Base-by-base conservation (phyloP, 345 rosid species). In the Heritiera littoralis region DNA sequence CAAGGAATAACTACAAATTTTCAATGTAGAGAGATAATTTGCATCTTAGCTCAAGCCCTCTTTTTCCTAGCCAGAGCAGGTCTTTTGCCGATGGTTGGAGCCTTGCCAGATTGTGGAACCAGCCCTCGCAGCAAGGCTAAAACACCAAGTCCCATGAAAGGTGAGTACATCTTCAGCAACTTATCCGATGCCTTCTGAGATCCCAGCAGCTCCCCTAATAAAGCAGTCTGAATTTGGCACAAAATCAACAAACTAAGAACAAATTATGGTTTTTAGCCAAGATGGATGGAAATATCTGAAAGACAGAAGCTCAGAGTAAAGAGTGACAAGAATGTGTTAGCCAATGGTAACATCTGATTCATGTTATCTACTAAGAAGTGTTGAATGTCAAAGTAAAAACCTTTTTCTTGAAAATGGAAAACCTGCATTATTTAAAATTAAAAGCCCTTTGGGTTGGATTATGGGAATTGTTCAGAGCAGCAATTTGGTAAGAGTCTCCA, bases 81-180 rank as follows among this genome's bases (percentile, higher is more conserved):
- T 81, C 88, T 85, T 82, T 87, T 89, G 66, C 88, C 87, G 15
- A 45, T 58, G 70, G 76, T 52, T 3, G 81, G 61, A n/a, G 82
- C 82, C 79, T 64, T 64, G 46, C n/a, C 13, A 15, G 79, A 52
- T 28, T 52, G 76, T 52, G 61, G 86, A 75, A 18, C 15, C 79
- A 95, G 77, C 18, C 98, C 97, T 49, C 97, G 89, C 54, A 92
- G 77, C 78, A 85, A 58, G 23, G 97, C 93, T 59, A 94, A 75
- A 35, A 84, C 72, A 58, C 91, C 88, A 17, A 90, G 49, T 6
- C 92, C 96, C 85, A 90, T 28, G 80, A 92, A 89, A 23, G 93
- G 91, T 28, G 2, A 77, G 72, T 92, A 90, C 80, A 85, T 20
- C 86, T 70, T 85, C 81, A 90, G 30, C 88, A 93, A 74, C 73